Conservation (phyloP, 2,329 filamentous ascomycete genomes). For the Anisogramma anomala region DNA sequence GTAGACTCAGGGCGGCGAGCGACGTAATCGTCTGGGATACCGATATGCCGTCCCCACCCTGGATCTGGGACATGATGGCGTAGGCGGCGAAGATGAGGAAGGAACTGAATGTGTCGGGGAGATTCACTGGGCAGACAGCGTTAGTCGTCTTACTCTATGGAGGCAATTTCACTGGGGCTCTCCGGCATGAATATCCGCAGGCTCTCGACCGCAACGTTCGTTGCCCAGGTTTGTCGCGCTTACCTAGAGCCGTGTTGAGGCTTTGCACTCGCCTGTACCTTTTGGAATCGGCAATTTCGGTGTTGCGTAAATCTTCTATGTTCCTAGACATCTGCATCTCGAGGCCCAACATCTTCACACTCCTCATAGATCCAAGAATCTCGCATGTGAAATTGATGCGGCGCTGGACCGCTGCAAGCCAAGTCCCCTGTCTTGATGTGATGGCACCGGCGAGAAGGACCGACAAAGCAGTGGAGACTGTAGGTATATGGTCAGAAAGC, state of each 20-base stretch:
- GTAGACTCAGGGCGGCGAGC: conserved; percentile 16
- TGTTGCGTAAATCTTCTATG: conserved; percentile 15
- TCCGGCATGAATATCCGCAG: not conserved
- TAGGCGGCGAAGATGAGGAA: conserved; percentile 9
- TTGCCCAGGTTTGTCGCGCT: too few species aligned
- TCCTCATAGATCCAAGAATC: conserved; percentile 38
- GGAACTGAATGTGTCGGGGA: conserved; percentile 7
- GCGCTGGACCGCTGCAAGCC: conserved; percentile 38
- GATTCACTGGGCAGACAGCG: not conserved
- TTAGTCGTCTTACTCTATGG: not conserved
- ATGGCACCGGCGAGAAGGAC: conserved; percentile 19
- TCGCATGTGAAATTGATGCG: conserved; percentile 36
- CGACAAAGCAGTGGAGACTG: conserved; percentile 5
- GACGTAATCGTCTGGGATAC: conserved; percentile 13
- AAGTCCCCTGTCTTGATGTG: conserved; percentile 30
- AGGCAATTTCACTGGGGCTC: not conserved
- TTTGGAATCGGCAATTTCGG: conserved; percentile 17
- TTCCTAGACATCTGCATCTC: conserved; percentile 25
- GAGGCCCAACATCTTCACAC: conserved; percentile 38
- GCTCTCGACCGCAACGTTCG: too few species aligned
- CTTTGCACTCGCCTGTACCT: conserved; percentile 17
- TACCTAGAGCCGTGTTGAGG: conserved; percentile 3
- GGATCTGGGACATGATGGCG: conserved; percentile 10
- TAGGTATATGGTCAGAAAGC: not conserved
- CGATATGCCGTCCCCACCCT: conserved; percentile 6